Conservation (phyloP, 2,329 filamentous ascomycete species). For the Endoconidiophora polonica region DNA sequence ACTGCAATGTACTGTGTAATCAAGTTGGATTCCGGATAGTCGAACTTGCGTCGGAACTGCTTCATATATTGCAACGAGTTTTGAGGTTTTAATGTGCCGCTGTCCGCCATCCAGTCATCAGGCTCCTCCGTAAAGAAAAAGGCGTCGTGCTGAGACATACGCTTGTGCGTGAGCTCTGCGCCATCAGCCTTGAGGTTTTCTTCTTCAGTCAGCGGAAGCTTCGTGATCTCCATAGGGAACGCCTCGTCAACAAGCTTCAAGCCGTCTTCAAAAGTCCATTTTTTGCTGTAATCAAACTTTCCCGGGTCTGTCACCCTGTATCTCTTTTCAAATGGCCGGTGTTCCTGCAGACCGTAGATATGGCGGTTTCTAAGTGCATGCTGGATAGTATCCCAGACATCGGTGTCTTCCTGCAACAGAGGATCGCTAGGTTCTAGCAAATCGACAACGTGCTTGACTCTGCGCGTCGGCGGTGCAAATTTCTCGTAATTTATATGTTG, state of each 20-base stretch:
- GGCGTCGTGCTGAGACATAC: not conserved
- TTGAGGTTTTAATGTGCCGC: not conserved
- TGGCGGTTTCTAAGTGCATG: not conserved
- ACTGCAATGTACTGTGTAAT: conserved; percentile 2
- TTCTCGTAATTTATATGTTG: too few species aligned
- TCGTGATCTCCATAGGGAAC: not conserved
- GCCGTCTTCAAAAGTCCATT: conserved; percentile 6
- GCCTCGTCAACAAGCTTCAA: not conserved
- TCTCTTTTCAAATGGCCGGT: too few species aligned
- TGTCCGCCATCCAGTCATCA: not conserved
- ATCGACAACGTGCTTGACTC: not conserved
- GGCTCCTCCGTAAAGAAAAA: not conserved
- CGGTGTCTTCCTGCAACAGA: not conserved
- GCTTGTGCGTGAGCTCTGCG: not conserved
- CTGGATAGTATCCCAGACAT: conserved; percentile 5
- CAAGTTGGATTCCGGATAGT: not conserved
- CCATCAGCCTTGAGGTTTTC: not conserved
- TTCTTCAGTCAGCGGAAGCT: conserved; percentile 1
- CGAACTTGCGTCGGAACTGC: not conserved
- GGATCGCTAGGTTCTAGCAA: not conserved
- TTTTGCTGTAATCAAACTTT: conserved; percentile 5
- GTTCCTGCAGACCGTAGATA: too few species aligned
- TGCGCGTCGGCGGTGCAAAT: not conserved
- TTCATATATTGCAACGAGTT: conserved; percentile 11
- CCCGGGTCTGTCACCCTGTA: too few species aligned